Base-by-base conservation (phyloP, 2,329 filamentous ascomycete genomes). In the Cladosporium colombiae region DNA sequence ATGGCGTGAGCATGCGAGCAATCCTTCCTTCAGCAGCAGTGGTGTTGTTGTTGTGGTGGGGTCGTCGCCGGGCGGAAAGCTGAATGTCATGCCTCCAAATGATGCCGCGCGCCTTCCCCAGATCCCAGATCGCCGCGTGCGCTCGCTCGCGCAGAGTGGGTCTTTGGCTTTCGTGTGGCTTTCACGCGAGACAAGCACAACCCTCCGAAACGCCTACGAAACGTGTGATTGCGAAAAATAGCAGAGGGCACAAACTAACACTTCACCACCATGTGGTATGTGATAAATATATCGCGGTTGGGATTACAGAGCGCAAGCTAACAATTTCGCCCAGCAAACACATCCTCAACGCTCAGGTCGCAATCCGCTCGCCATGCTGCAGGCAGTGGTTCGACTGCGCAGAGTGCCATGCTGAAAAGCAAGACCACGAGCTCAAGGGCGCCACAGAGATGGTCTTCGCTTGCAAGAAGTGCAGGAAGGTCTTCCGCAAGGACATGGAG, bases 391-490 rank as follows among this genome's bases (percentile, higher is more conserved):
- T 97, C 82, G 95, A 99, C 83, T 99, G 95, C 81, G 91, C 92
- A 70, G 91, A 97, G 78, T 99, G 95, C 82, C 95, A 99, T 81
- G 81, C 82, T 63, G 95, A 99, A 78, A 83, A 87, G 79, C 65
- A 67, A 8, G 80, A 83, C 66, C 95, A 98, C 78, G 81, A 85
- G 44, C 88, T 99, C 25, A 81, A 86, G 63, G 91, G 96, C 80
- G 85, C 84, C 70, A 71, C 74, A 68, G 95, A 99, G 76, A 96
- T 99, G 92, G 86, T 84, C 44, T 98, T 99, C 75, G 92, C 92
- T 62, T 99, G 95, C 86, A 99, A 99, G 75, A 99, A 99, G 83
- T 99, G 95, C 88, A 93, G 91, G 73, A 99, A 99, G 81, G 93
- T 90, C 80, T 99, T 99, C 84, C 90, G 95, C 72, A 99, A 98